Base-by-base conservation (phyloP, 1,139 yeast genomes). In the Sugiyamaella grinbergsii region DNA sequence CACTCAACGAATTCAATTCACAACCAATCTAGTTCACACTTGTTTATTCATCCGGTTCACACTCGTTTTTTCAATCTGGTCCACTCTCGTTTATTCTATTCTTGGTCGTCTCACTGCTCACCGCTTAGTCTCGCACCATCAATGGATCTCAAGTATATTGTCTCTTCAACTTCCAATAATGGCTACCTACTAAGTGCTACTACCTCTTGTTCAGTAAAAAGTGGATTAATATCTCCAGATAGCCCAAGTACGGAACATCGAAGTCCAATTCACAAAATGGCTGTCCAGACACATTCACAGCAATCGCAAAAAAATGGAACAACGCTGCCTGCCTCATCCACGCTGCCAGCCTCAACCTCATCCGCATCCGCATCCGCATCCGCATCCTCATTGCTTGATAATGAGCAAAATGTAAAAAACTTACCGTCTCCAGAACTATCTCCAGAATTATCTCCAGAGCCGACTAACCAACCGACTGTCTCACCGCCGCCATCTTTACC, bases 341-440 rank as follows among this genome's bases (percentile, higher is more conserved):
- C 5, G 8, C 26, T 8, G 32, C 32, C 13, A 28, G 32, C n/a
- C 7, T 4, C 32, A 23, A 5, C 8, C 26, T 5, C 8, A 23
- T 23, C 8, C 26, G 8, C 26, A 23, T 23, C 8, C 26, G 8
- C 26, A 23, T 23, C 8, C 26, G 26, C 26, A 23, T 23, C n/a
- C 32, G n/a, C 32, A 13, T 18, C 32, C 32, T 28, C 32, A 28
- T 28, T 28, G 32, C 32, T 10, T 28, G n/a, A 11, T 28, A 11
- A 28, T 11, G 13, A 11, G 13, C 49, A 44, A 24, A 34, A 47
- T 20, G 20, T 37, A 11, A 42, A 38, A 20, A 28, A 40, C 19
- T 46, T 56, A 41, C 59, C 59, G 6, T 57, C 60, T 15, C 60
- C 60, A 16, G 59, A 54, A 22, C 51, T 57, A 13, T 56, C 59